Evolutionary conservation across 805 yeast species (phyloP).

Genomic region (Starmerella vitae): DNA sequence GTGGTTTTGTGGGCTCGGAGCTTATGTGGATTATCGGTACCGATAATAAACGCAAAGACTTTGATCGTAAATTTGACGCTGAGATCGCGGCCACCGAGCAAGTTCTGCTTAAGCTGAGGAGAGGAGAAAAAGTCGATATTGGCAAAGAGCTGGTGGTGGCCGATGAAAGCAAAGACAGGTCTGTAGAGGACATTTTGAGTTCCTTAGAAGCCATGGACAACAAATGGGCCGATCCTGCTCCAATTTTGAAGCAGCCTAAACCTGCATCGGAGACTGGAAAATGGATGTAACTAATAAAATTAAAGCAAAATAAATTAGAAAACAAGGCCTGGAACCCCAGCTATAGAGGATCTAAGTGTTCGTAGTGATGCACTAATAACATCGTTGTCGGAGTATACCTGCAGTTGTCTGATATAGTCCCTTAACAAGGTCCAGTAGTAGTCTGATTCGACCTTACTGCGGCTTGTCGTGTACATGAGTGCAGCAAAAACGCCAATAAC

Average conservation of each 20-base stretch:
- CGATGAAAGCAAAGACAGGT: conserved; percentile 11
- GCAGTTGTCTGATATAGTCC: conserved; percentile 63
- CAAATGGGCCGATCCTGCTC: conserved; percentile 12
- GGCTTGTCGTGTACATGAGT: conserved; percentile 54
- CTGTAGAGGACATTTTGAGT: conserved; percentile 21
- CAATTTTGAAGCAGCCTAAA: not conserved
- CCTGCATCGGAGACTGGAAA: not conserved
- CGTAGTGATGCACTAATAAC: conserved; percentile 64
- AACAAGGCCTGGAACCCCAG: conserved; percentile 45
- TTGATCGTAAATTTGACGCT: conserved; percentile 30
- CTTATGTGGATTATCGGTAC: conserved; percentile 35
- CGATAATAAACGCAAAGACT: conserved; percentile 31
- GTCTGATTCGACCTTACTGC: conserved; percentile 41
- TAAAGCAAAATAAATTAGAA: conserved; percentile 2
- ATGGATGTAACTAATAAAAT: not conserved
- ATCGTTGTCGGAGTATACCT: conserved; percentile 58
- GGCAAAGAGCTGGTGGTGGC: conserved; percentile 30
- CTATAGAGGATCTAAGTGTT: conserved; percentile 56
- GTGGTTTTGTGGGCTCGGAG: conserved; percentile 36
- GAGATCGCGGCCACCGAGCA: conserved; percentile 31
- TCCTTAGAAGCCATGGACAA: conserved; percentile 24
- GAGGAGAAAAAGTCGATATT: conserved; percentile 33
- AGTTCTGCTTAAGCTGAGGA: conserved; percentile 29
- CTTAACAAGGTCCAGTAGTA: conserved; percentile 54
- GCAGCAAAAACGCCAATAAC: conserved; percentile 83